Evolutionary conservation across 345 rosid species (phyloP), one percentile per base, ranked within the genome.

Genomic region (Schrenkiella parvula): DNA sequence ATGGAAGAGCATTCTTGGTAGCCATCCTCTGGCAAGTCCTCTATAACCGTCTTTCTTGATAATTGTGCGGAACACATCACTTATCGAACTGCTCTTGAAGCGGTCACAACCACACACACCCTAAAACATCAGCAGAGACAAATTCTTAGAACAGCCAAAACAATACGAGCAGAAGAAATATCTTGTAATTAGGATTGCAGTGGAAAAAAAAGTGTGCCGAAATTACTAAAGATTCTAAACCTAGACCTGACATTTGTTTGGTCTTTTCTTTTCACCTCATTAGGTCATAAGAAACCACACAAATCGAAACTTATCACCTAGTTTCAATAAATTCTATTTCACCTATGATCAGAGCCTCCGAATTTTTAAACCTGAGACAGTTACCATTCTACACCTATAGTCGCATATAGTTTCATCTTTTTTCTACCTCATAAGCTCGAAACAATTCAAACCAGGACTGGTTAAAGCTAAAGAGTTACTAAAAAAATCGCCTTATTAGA

Each of bases 71-170:
- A 92, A 35, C 28, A 95, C 99, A 66, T 85, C 92, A 32, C 88
- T 52, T 39, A 88, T 95, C 2, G 95, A 89, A 76, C 84, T 67
- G 29, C 78, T 84, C 75, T 78, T 85, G 74, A 88, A 95, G 73
- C 98, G 84, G 78, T 88, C 99, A 39, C 99, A 95, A 60, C 99
- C 98, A 1, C 99, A 92, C 15, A 95, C 92, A 73, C 99, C 99
- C 98, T 95, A 90, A 51, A 59, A 62, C 43, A 54, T 61, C 39
- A 31, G 19, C 34, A 62, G 4, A 61, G 14, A 51, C 42, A 60
- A 0, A 38, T 26, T 8, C 34, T 65, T 35, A 57, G 50, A 66
- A 19, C 29, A 54, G 13, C 37, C 5, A 51, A 10, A 41, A 38
- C 42, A 48, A 13, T 4, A 8, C 0, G 3, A 18, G 1, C 32